Evolutionary conservation across 441 rosid genomes (phyloP).

Genomic region (Aleurites moluccanus): DNA sequence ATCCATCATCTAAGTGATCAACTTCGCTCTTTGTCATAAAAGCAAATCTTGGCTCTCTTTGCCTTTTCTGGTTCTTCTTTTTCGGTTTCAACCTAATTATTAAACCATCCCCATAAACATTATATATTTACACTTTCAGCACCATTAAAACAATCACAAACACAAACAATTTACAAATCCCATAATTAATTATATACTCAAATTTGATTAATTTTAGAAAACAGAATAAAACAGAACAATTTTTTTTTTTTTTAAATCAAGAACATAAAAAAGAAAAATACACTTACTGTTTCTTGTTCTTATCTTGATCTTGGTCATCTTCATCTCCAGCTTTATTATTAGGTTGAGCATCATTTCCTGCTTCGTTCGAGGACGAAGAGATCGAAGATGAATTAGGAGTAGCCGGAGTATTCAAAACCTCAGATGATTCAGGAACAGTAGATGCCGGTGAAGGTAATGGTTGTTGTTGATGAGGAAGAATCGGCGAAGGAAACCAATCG

Average conservation of each 20-base stretch:
- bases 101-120: constrained; percentile 19
- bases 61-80: constrained; percentile 79
- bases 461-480: constrained; percentile 19
- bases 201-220: too few species aligned
- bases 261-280: background rate
- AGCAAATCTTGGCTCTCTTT: constrained; percentile 83
- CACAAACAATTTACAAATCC: too few species aligned
- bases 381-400: constrained; percentile 84
- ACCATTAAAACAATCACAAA: background rate
- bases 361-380: constrained; percentile 78
- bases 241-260: background rate
- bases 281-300: constrained; percentile 62
- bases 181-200: too few species aligned
- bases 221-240: constrained; percentile 8
- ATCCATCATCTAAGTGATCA: constrained; percentile 92
- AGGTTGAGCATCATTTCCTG: constrained; percentile 36
- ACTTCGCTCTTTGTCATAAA: constrained; percentile 94
- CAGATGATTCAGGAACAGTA: constrained; percentile 59
- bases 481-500: constrained; percentile 43
- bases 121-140: constrained; percentile 8
- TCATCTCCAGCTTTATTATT: constrained; percentile 37
- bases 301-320: constrained; percentile 47
- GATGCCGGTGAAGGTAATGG: constrained; percentile 41
- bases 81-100: constrained; percentile 70
- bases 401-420: constrained; percentile 69